phyloP scores from a whole-genome alignment of 225 moss, liverwort and hornwort species.

The Sphagnum contortum region DNA sequence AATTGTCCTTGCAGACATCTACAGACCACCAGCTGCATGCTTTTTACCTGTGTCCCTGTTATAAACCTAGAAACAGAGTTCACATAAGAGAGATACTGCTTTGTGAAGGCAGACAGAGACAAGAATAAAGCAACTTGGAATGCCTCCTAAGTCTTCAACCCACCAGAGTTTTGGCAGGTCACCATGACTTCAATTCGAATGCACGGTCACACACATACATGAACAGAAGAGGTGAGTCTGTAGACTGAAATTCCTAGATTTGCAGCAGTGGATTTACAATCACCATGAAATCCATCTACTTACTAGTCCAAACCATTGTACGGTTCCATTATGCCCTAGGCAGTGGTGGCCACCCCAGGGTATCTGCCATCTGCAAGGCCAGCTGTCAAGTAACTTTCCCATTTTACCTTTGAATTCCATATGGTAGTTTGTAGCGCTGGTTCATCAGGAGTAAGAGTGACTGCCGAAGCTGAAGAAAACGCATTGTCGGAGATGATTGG shows the following conservation, averaged over 20 bases:
- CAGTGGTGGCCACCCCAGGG: conserved; percentile 9
- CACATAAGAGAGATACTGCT: conserved; percentile 12
- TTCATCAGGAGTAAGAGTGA: conserved; percentile 66
- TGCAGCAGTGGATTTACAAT: conserved; percentile 10
- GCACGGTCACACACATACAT: conserved; percentile 27
- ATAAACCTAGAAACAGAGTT: conserved; percentile 17
- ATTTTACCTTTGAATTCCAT: conserved; percentile 99
- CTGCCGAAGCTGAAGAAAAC: conserved; percentile 81
- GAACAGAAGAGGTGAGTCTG: conserved; percentile 27
- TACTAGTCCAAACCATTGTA: no score
- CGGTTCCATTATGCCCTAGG: conserved; percentile 15
- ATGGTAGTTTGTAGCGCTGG: conserved; percentile 89
- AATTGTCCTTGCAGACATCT: conserved; percentile 8
- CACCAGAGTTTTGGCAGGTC: conserved; percentile 24
- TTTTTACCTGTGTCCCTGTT: conserved; percentile 28
- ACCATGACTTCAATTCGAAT: conserved; percentile 36
- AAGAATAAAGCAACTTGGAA: conserved; percentile 19
- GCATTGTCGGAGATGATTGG: conserved; percentile 96
- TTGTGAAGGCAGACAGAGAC: no score
- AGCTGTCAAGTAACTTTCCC: conserved; percentile 73
- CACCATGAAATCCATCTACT: no score
- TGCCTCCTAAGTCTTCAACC: conserved; percentile 10
- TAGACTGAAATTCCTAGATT: conserved; percentile 19
- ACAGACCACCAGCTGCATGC: conserved; percentile 19
- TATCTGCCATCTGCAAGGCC: conserved; percentile 38